Conservation (phyloP, 2,329 filamentous ascomycete genomes). For the Rhytidhysteron rufulum region DNA sequence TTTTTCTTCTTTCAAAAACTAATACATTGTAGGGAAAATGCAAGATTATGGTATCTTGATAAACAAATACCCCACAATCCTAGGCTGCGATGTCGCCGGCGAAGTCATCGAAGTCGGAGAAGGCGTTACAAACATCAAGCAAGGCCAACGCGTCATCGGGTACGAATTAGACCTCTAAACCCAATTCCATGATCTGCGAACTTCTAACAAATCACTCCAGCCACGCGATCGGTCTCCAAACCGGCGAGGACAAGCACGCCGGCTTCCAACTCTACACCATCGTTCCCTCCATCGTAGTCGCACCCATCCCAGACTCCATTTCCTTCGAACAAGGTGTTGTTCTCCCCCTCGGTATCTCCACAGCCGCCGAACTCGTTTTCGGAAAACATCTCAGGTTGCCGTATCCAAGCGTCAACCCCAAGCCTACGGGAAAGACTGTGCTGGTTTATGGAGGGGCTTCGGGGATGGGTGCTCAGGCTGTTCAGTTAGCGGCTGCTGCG, state of each 20-base stretch:
- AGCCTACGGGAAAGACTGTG: slow-evolving; percentile 26
- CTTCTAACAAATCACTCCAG: neutral
- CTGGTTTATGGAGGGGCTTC: slow-evolving; percentile 36
- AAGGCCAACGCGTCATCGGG: slow-evolving; percentile 34
- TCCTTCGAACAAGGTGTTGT: slow-evolving; percentile 4
- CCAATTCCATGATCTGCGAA: neutral
- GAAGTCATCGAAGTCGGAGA: slow-evolving; percentile 32
- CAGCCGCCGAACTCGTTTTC: slow-evolving; percentile 6
- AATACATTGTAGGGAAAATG: slow-evolving; percentile 8
- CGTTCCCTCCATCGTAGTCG: neutral
- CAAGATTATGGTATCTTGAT: slow-evolving; percentile 18
- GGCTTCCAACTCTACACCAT: slow-evolving; percentile 27
- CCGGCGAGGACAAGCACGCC: slow-evolving; percentile 16
- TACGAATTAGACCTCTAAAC: slow-evolving; percentile 7
- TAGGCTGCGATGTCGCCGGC: slow-evolving; percentile 37
- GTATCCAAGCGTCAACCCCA: slow-evolving; percentile 13
- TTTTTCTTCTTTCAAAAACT: neutral
- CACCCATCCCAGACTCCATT: slow-evolving; percentile 5
- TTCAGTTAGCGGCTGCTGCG: slow-evolving; percentile 34
- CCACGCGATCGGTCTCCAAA: slow-evolving; percentile 12
- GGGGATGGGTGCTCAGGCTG: slow-evolving; percentile 28
- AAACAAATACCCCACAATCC: slow-evolving; percentile 29
- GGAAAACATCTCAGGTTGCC: slow-evolving; percentile 3
- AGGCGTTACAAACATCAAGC: slow-evolving; percentile 29
- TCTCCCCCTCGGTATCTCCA: slow-evolving; percentile 7